Conservation (phyloP, 2,329 filamentous ascomycete species). For the Thielaviopsis euricoi region DNA sequence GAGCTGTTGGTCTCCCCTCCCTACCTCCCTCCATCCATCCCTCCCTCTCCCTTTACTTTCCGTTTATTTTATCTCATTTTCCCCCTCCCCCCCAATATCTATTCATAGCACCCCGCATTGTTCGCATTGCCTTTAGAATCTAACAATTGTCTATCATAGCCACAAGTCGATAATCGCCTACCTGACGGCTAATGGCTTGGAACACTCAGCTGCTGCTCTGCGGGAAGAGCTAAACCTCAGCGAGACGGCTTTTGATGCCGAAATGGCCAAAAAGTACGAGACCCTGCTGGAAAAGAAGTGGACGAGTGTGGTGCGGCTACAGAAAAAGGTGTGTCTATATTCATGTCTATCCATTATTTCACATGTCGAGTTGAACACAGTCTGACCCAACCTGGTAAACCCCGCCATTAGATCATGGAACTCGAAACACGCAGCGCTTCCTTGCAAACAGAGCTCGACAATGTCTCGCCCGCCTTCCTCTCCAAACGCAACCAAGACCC, state of each 20-base stretch:
- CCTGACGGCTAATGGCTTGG: slow-evolving; percentile 55
- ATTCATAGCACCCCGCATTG: too few relatives aligned
- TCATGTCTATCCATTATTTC: not conserved
- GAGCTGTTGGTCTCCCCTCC: slow-evolving; percentile 44
- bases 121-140: too few relatives aligned
- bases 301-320: slow-evolving; percentile 85
- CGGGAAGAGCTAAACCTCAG: slow-evolving; percentile 62
- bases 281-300: slow-evolving; percentile 93
- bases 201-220: slow-evolving; percentile 52
- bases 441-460: slow-evolving; percentile 73
- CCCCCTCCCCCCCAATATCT: too few relatives aligned
- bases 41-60: not conserved
- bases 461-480: slow-evolving; percentile 58
- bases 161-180: slow-evolving; percentile 93
- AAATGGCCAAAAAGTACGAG: slow-evolving; percentile 86
- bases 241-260: slow-evolving; percentile 55
- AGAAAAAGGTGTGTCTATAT: slow-evolving; percentile 60
- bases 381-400: not conserved
- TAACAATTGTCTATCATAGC: slow-evolving; percentile 26
- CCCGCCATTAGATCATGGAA: slow-evolving; percentile 66
- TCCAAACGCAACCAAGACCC: slow-evolving; percentile 73
- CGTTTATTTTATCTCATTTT: too few relatives aligned
- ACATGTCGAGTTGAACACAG: too few relatives aligned
- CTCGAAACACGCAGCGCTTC: slow-evolving; percentile 58
- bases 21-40: not conserved